Percentiles rank a stretch among this genome's conserved stretches.
These are phyloP conservation scores for Citrus sinensis DNA, from an alignment of 345 rosid genomes.

Conservation along the genomic window DVS_A1.0 CM039165.1:32490501-32491000, in stretches of 20 bases:
- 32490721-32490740: background rate
- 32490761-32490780: background rate
- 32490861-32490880: background rate
- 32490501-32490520: background rate
- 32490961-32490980: background rate
- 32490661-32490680: background rate
- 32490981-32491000: background rate
- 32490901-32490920: background rate
- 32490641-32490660: background rate
- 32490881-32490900: background rate
- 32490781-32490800: background rate
- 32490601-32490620: background rate
- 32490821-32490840: background rate
- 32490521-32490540: background rate
- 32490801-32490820: background rate
- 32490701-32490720: background rate
- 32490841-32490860: background rate
- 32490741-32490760: background rate
- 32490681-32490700: too few relatives aligned
- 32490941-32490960: background rate
- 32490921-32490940: background rate
- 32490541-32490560: background rate
- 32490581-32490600: background rate
- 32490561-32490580: background rate
- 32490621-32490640: background rate